Conservation (phyloP, 1,284 basidiomycete genomes). For the Chalciporus sp. region DNA sequence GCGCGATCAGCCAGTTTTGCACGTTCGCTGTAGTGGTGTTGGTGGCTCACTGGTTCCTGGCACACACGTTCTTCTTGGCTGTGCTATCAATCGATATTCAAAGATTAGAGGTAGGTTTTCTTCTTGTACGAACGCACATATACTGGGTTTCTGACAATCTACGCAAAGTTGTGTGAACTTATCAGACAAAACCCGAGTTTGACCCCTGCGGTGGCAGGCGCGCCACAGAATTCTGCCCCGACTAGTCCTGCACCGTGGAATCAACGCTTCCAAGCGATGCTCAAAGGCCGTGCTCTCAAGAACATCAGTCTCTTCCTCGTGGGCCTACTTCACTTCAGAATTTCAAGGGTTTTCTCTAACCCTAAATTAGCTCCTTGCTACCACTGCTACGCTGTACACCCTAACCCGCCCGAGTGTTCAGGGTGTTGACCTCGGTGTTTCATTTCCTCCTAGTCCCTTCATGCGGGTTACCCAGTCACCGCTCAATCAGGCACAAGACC, state of each 20-base stretch:
- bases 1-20: conserved; percentile 92
- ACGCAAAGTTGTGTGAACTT: conserved; percentile 69
- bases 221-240: conserved; percentile 30
- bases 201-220: conserved; percentile 39
- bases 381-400: conserved; percentile 72
- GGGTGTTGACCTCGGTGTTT: conserved; percentile 31
- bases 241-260: conserved; percentile 46
- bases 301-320: conserved; percentile 83
- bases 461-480: conserved; percentile 33
- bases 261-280: conserved; percentile 51
- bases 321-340: conserved; percentile 28
- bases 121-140: conserved; percentile 2
- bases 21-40: conserved; percentile 92
- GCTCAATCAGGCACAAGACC: conserved; percentile 40
- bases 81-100: conserved; percentile 91
- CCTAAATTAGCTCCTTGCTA: conserved; percentile 62
- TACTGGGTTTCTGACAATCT: conserved; percentile 17
- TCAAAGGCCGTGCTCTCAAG: conserved; percentile 75
- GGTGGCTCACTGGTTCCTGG: conserved; percentile 94
- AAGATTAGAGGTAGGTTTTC: conserved; percentile 68
- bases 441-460: conserved; percentile 37
- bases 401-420: conserved; percentile 56
- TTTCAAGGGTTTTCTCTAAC: conserved; percentile 5
- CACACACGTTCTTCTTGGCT: conserved; percentile 90
- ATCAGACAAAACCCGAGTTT: conserved; percentile 65